These are phyloP conservation scores for Apiospora arundinis DNA, from an alignment of 2,329 filamentous ascomycete species.

Conservation along the genomic window DNA sequence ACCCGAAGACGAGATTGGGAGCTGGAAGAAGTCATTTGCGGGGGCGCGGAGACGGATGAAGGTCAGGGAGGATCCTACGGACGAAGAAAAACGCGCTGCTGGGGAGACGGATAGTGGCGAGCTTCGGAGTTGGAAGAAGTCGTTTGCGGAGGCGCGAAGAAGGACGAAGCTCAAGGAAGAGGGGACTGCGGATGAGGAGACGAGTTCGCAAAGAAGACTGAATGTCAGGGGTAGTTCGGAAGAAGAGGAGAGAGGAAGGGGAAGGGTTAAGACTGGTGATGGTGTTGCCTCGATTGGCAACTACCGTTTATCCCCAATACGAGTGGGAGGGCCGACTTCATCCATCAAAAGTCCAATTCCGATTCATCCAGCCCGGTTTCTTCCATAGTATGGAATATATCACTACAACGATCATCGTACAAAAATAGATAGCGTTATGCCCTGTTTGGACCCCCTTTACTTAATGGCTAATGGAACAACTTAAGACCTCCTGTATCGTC, in stretches of 20 bases:
- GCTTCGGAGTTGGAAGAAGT: background rate
- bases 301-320: background rate
- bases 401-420: background rate
- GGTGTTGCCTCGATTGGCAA: background rate
- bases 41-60: background rate
- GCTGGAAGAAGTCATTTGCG: slow-evolving; percentile 13
- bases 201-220: background rate
- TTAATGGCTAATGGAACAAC: background rate
- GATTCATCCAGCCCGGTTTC: background rate
- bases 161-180: background rate
- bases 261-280: background rate
- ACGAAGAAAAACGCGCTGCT: background rate
- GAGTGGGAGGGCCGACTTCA: background rate
- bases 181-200: background rate
- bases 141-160: background rate
- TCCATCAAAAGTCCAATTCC: background rate
- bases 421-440: background rate
- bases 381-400: background rate
- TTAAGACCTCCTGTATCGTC: too few species aligned
- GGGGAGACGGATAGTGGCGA: background rate
- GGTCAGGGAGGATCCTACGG: background rate
- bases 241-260: background rate
- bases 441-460: background rate
- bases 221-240: background rate
- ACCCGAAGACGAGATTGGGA: slow-evolving; percentile 6